A percentile compares a stretch with the other conserved stretches of the same genome.
phyloP scores from a whole-genome alignment of 2,329 filamentous ascomycete species.

The Aspergillus caelatus region DNA sequence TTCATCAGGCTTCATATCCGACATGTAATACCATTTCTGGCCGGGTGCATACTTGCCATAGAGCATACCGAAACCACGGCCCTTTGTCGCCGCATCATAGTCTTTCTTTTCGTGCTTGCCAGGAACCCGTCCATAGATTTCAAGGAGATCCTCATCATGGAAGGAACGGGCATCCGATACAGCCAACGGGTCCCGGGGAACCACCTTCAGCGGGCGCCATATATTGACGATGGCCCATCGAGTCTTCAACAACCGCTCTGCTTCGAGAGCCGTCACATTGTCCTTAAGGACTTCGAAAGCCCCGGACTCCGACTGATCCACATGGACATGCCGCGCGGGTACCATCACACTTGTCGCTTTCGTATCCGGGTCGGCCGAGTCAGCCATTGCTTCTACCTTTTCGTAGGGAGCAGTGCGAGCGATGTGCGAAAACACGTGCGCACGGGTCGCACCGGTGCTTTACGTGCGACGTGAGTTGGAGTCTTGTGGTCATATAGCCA shows the following conservation, averaged over 20 bases:
- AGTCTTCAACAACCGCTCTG: not conserved
- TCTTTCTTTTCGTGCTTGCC: not conserved
- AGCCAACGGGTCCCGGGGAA: slow-evolving; percentile 8
- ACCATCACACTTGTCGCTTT: not conserved
- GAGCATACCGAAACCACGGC: not conserved
- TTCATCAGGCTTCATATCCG: slow-evolving; percentile 6
- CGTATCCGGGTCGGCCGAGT: not conserved
- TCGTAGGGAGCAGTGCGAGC: slow-evolving; percentile 1
- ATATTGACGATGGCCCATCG: slow-evolving; percentile 11
- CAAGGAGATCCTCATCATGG: slow-evolving; percentile 7
- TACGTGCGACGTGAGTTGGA: not conserved
- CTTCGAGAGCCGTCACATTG: not conserved
- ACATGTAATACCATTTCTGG: slow-evolving; percentile 13
- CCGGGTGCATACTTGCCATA: not conserved
- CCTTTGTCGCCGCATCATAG: not conserved
- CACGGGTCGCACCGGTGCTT: slow-evolving; percentile 7
- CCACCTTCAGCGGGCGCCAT: slow-evolving; percentile 9
- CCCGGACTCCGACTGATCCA: slow-evolving; percentile 10
- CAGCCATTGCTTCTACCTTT: not conserved
- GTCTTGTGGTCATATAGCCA: not conserved
- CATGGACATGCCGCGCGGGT: slow-evolving; percentile 4
- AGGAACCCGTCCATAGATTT: not conserved
- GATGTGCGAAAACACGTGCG: slow-evolving; percentile 7
- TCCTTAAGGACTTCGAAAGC: not conserved
- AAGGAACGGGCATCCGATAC: slow-evolving; percentile 7